A percentile compares a stretch with the other conserved stretches of the same genome.
These are phyloP conservation scores for Benincasa hispida DNA, from an alignment of 306 rosid genomes.

Conservation along the genomic window DNA sequence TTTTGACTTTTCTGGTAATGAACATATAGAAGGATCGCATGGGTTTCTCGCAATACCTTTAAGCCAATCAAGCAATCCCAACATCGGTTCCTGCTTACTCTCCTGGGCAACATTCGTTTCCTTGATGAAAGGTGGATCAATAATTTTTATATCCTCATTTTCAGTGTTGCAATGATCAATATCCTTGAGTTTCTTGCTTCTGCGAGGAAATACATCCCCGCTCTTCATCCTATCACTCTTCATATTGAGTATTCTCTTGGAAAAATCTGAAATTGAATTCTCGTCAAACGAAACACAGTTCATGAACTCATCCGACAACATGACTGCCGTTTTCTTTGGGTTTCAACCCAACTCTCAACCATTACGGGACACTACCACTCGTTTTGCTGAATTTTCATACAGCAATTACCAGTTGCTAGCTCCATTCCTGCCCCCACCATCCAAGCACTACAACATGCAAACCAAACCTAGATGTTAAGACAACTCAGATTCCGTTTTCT, in stretches of 20 bases:
- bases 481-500: neutral
- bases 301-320: slow-evolving; percentile 7
- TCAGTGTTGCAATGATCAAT: neutral
- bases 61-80: slow-evolving; percentile 48
- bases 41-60: slow-evolving; percentile 40
- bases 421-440: neutral
- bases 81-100: slow-evolving; percentile 16
- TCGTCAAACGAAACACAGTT: neutral
- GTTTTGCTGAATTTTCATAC: neutral
- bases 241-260: slow-evolving; percentile 8
- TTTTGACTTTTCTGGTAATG: slow-evolving; percentile 41
- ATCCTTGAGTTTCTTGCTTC: slow-evolving; percentile 1
- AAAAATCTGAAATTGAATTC: neutral
- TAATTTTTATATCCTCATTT: neutral
- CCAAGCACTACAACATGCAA: neutral
- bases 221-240: slow-evolving; percentile 19
- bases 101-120: slow-evolving; percentile 10
- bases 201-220: neutral
- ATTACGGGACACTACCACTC: neutral
- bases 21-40: slow-evolving; percentile 37
- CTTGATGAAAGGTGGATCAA: slow-evolving; percentile 7
- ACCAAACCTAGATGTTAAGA: slow-evolving; percentile 18
- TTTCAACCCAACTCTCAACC: neutral
- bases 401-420: neutral
- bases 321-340: neutral